Conservation (phyloP, 257 asterid species). For the Fraxinus cuspidata region DNA sequence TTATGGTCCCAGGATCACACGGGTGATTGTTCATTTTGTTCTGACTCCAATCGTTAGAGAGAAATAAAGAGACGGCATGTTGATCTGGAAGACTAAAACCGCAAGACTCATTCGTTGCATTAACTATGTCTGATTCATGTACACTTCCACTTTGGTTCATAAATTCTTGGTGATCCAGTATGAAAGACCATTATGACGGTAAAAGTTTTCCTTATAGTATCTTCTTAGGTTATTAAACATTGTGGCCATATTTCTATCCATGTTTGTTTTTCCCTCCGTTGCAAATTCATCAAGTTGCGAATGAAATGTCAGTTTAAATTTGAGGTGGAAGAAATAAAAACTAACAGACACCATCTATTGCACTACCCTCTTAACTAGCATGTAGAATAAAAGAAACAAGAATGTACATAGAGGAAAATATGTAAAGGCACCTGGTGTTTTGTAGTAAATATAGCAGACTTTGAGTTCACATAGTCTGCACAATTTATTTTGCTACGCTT, state of each 20-base stretch:
- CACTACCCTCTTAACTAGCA: not conserved
- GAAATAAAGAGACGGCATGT: no score
- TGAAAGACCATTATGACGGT: no score
- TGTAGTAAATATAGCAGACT: no score
- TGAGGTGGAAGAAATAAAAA: not conserved
- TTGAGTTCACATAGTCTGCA: not conserved
- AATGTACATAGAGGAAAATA: not conserved
- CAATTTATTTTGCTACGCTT: not conserved
- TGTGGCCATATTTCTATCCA: slow-evolving; percentile 87
- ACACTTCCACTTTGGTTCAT: no score
- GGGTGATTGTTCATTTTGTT: no score
- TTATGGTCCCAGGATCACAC: no score
- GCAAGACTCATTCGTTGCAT: no score
- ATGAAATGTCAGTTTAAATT: not conserved
- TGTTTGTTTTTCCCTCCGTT: slow-evolving; percentile 65
- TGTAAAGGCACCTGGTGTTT: not conserved
- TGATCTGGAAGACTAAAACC: no score
- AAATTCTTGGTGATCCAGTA: no score
- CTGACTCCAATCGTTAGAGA: no score
- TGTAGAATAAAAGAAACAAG: not conserved
- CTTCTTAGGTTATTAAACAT: slow-evolving; percentile 73
- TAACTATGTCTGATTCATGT: no score
- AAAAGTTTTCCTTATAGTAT: no score
- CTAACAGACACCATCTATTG: not conserved
- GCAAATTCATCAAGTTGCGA: slow-evolving; percentile 60